phyloP scores from a whole-genome alignment of 169 alveolate species.

The Babesia bigemina region DNA sequence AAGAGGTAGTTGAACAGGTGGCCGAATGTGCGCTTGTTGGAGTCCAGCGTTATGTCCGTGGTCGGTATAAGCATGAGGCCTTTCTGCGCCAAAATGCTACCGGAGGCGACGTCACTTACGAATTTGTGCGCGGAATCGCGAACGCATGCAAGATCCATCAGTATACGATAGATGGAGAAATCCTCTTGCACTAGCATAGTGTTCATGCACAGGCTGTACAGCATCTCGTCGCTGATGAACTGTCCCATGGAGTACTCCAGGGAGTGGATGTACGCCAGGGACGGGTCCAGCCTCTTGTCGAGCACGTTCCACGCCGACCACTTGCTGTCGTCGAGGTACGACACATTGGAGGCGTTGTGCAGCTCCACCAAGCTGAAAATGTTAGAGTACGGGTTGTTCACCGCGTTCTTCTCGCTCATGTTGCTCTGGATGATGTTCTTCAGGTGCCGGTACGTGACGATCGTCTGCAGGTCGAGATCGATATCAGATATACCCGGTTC shows the following conservation, averaged over 20 bases:
- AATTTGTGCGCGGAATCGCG: slow-evolving; percentile 2
- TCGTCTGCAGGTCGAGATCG: slow-evolving; percentile 50
- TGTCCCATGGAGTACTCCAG: slow-evolving; percentile 57
- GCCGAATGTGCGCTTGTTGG: slow-evolving; percentile 33
- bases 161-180: slow-evolving; percentile 31
- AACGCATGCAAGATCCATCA: slow-evolving; percentile 39
- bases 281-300: slow-evolving; percentile 57
- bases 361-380: slow-evolving; percentile 59
- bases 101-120: not conserved
- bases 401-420: not conserved
- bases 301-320: slow-evolving; percentile 62
- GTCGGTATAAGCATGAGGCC: slow-evolving; percentile 26
- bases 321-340: slow-evolving; percentile 54
- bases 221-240: slow-evolving; percentile 60
- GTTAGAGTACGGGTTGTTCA: slow-evolving; percentile 18
- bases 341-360: slow-evolving; percentile 37
- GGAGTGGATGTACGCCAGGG: slow-evolving; percentile 56
- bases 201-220: slow-evolving; percentile 51
- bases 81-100: slow-evolving; percentile 5
- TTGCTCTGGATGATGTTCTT: slow-evolving; percentile 24
- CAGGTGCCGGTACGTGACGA: slow-evolving; percentile 44
- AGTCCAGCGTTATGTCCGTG: slow-evolving; percentile 4
- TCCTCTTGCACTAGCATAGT: slow-evolving; percentile 42
- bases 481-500: slow-evolving; percentile 17
- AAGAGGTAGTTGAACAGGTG: slow-evolving; percentile 34